Evolutionary conservation across 1,139 yeast species (phyloP).

Genomic region (Pichia sp.): DNA sequence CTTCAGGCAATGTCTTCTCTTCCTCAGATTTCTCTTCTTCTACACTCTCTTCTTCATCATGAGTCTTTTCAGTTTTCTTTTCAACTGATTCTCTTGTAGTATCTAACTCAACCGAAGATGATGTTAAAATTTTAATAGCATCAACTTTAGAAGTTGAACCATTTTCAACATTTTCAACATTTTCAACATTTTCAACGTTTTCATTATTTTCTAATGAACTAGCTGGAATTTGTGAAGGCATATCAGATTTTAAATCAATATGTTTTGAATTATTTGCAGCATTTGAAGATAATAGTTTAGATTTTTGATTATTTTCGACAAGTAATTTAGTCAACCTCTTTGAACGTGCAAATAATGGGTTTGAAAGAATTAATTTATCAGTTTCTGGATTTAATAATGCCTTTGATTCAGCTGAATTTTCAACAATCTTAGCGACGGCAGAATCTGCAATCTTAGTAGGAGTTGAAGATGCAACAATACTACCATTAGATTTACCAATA

Average conservation of each 20-base stretch:
- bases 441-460: conserved; percentile 23
- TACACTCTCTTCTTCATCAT: neutral
- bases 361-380: conserved; percentile 61
- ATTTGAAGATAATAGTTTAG: conserved; percentile 10
- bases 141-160: neutral
- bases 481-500: conserved; percentile 19
- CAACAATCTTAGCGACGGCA: conserved; percentile 23
- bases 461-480: conserved; percentile 20
- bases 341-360: conserved; percentile 69
- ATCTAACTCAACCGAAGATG: no score
- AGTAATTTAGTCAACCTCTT: conserved; percentile 51
- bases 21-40: neutral
- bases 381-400: conserved; percentile 37
- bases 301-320: conserved; percentile 40
- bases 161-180: neutral
- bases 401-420: conserved; percentile 14
- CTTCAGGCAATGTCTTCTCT: conserved; percentile 40
- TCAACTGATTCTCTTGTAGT: no score
- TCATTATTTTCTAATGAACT: neutral
- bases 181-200: neutral
- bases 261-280: neutral
- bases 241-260: conserved; percentile 13
- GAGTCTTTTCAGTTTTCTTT: neutral
- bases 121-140: conserved; percentile 1
- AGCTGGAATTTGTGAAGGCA: conserved; percentile 8